A percentile compares a stretch with the other conserved stretches of the same genome.
These are phyloP conservation scores for Neofusicoccum laricinum DNA, from an alignment of 2,329 filamentous ascomycete genomes.

Conservation along the genomic window DNA sequence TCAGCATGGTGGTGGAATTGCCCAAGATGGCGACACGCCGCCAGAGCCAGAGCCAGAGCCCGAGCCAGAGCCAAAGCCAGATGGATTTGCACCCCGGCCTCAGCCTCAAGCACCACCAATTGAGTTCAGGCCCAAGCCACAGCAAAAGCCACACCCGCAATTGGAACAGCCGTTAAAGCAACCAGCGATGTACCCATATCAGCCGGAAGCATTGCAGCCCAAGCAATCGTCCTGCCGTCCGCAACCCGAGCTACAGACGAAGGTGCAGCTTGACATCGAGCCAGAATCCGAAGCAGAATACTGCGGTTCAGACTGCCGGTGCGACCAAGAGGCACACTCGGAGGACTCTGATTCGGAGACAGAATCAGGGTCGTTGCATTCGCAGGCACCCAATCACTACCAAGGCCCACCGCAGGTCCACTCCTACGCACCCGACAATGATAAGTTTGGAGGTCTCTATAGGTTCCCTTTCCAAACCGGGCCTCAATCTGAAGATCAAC, in stretches of 20 bases:
- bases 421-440: background rate
- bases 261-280: background rate
- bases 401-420: background rate
- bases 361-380: background rate
- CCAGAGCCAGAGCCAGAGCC: background rate
- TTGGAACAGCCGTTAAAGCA: background rate
- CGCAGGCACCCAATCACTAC: no score
- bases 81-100: background rate
- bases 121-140: background rate
- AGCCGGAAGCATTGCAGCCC: background rate
- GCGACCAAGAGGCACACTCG: background rate
- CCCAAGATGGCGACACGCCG: background rate
- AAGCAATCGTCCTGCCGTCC: background rate
- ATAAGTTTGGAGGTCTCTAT: background rate
- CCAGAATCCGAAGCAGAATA: background rate
- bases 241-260: background rate
- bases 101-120: background rate
- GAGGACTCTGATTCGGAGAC: background rate
- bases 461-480: conserved; percentile 1
- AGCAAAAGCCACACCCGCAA: background rate
- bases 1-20: background rate
- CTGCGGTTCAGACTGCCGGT: background rate
- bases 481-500: background rate
- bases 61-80: background rate
- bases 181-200: background rate